A percentile compares a stretch with the other conserved stretches of the same genome.
Evolutionary conservation across 139 green algal species (phyloP).

Genomic region (Chlorella sorokiniana): DNA sequence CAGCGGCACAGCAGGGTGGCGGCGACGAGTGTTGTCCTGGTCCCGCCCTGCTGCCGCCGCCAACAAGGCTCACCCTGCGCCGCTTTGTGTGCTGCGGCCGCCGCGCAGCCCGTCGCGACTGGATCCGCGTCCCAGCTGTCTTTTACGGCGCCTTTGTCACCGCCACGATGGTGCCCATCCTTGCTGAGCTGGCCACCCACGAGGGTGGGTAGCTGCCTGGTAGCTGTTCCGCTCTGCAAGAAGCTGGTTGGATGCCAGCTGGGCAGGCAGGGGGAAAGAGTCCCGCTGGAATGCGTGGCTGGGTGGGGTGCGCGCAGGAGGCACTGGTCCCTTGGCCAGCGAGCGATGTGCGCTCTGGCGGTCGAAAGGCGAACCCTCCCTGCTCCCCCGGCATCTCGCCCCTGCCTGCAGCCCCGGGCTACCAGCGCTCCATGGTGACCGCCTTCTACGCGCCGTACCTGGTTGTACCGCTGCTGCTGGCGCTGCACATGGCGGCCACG

Average conservation of each 20-base stretch:
- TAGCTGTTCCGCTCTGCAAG: too few relatives aligned
- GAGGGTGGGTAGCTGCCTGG: not conserved
- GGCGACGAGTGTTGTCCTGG: too few relatives aligned
- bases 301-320: too few relatives aligned
- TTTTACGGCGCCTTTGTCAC: constrained; percentile 69
- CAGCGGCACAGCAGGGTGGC: too few relatives aligned
- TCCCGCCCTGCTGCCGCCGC: too few relatives aligned
- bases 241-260: not conserved
- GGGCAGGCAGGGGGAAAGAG: not conserved
- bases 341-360: too few relatives aligned
- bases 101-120: constrained; percentile 46
- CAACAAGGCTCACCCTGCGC: too few relatives aligned
- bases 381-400: too few relatives aligned
- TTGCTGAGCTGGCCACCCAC: constrained; percentile 53
- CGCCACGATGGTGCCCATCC: constrained; percentile 76
- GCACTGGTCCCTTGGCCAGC: too few relatives aligned
- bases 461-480: constrained; percentile 61
- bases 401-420: constrained; percentile 13
- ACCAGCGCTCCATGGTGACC: constrained; percentile 2
- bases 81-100: too few relatives aligned
- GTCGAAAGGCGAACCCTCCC: too few relatives aligned
- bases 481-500: constrained; percentile 47
- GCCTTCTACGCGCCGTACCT: constrained; percentile 67
- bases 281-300: too few relatives aligned
- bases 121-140: constrained; percentile 75